A percentile compares a stretch with the other conserved stretches of the same genome.
These are phyloP conservation scores for Violaceomyces palustris DNA, from an alignment of 1,284 basidiomycete genomes.

Conservation along the genomic window DNA sequence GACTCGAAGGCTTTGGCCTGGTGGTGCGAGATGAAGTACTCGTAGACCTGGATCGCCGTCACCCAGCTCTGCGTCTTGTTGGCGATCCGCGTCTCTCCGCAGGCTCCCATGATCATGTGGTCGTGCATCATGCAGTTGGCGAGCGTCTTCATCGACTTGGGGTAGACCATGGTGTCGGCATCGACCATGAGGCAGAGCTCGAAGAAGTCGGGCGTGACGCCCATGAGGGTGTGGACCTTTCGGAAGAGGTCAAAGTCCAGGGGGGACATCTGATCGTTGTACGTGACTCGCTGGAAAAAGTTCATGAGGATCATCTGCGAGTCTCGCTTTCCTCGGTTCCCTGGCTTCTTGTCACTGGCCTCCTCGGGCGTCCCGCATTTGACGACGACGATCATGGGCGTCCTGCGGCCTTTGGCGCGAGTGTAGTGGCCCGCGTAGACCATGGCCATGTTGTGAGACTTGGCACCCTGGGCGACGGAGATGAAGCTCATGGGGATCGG, in stretches of 20 bases:
- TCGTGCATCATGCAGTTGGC: slow-evolving; percentile 90
- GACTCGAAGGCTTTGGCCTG: slow-evolving; percentile 97
- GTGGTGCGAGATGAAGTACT: slow-evolving; percentile 99
- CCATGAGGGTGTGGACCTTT: slow-evolving; percentile 92
- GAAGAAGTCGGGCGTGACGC: slow-evolving; percentile 98
- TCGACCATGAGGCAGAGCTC: slow-evolving; percentile 98
- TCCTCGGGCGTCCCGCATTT: slow-evolving; percentile 83
- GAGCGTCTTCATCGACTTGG: slow-evolving; percentile 38
- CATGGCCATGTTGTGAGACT: slow-evolving; percentile 90
- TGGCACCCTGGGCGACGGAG: slow-evolving; percentile 81
- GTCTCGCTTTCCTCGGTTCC: slow-evolving; percentile 97
- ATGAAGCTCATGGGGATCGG: slow-evolving; percentile 91
- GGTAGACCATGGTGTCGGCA: slow-evolving; percentile 66
- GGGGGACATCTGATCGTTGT: slow-evolving; percentile 96
- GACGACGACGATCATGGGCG: slow-evolving; percentile 90
- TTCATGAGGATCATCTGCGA: slow-evolving; percentile 99
- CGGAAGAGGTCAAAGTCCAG: slow-evolving; percentile 97
- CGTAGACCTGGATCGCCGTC: slow-evolving; percentile 94
- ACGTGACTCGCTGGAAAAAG: slow-evolving; percentile 97
- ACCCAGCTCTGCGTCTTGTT: slow-evolving; percentile 96
- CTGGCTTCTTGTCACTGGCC: slow-evolving; percentile 79
- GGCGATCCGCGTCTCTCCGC: slow-evolving; percentile 95
- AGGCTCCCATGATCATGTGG: slow-evolving; percentile 97
- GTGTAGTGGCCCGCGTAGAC: slow-evolving; percentile 98
- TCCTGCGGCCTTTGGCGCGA: slow-evolving; percentile 67